A percentile compares a stretch with the other conserved stretches of the same genome.
phyloP scores from a whole-genome alignment of 2,329 filamentous ascomycete species.

The Colletotrichum eremochloae region DNA sequence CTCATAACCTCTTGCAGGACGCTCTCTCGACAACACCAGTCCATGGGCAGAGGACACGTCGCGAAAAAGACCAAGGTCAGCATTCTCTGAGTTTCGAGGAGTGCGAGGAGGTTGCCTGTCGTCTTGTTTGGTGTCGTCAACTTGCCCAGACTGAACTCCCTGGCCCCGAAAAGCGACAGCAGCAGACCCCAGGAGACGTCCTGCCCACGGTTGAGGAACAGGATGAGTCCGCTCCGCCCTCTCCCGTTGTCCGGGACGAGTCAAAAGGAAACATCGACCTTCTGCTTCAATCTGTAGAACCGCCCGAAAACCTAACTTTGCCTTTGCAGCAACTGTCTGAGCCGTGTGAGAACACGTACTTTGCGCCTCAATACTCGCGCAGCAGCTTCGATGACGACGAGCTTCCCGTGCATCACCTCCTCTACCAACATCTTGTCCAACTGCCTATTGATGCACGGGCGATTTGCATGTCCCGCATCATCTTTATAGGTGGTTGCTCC shows the following conservation, averaged over 20 bases:
- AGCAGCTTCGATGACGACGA: constrained; percentile 88
- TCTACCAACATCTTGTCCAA: constrained; percentile 81
- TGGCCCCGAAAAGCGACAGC: constrained; percentile 15
- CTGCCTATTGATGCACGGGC: constrained; percentile 87
- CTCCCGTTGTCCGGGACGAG: constrained; percentile 42
- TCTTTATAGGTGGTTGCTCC: constrained; percentile 87
- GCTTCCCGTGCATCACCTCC: constrained; percentile 79
- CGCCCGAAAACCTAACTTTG: constrained; percentile 68
- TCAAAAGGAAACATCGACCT: constrained; percentile 54
- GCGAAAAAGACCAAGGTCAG: constrained; percentile 45
- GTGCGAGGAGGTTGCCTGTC: constrained; percentile 82
- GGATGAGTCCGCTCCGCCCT: constrained; percentile 56
- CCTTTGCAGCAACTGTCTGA: constrained; percentile 79
- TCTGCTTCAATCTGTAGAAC: constrained; percentile 60
- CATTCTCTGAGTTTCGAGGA: constrained; percentile 76
- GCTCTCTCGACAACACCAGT: constrained; percentile 47
- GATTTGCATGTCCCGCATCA: constrained; percentile 87
- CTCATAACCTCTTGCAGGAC: constrained; percentile 73
- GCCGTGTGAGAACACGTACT: constrained; percentile 81
- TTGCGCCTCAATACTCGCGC: constrained; percentile 67
- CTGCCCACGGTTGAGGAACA: constrained; percentile 69
- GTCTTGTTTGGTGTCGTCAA: constrained; percentile 81
- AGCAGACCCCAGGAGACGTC: constrained; percentile 51
- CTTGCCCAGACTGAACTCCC: not conserved
- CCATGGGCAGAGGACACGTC: constrained; percentile 15